Base-by-base conservation (phyloP, 2,329 filamentous ascomycete species). In the Phialophora expanda region DNA sequence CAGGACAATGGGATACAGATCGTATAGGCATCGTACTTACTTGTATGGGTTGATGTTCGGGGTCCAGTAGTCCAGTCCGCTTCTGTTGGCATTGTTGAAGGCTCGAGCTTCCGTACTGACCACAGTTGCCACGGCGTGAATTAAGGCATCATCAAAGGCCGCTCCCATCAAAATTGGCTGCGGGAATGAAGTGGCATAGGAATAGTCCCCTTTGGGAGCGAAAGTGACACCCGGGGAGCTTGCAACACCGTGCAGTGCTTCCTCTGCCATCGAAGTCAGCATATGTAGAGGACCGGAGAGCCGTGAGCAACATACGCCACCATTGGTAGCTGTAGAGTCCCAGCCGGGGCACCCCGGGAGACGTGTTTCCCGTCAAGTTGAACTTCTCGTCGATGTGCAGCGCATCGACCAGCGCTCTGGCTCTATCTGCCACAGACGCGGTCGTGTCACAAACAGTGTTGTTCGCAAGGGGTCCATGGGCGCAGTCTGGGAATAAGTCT, bases 11-110 rank as follows among this genome's bases (percentile, higher is more conserved):
- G 38, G 14, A 6, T 55, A 11, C 24, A 11, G 11, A 20, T 20
- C 53, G 28, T 32, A 34, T 20, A 28, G 24, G 28, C n/a, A n/a
- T 17, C 4, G 11, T 6, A 34, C 66, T 68, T 46, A 68, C 66
- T 68, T 68, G 77, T 85, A 90, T 0, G 85, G 82, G 71, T 89
- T 90, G 74, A 90, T 87, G 71, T 90, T 89, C 0, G 88, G 88
- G 0, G 88, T 87, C 84, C 86, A 89, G 73, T 81, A 87, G 73
- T 88, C 82, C 14, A 87, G 73, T 0, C 84, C 85, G 1, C 82
- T 83, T 12, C 81, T 78, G 3, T 84, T 85, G 7, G 75, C 82
- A 70, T 90, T 90, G 72, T 81, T 87, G 73, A 89, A 90, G 0
- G 88, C 87, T 46, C 89, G 81, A 0, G 86, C 86, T 73, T 91